phyloP scores from a whole-genome alignment of 1,284 basidiomycete species.

The Meripilus lineatus region DNA sequence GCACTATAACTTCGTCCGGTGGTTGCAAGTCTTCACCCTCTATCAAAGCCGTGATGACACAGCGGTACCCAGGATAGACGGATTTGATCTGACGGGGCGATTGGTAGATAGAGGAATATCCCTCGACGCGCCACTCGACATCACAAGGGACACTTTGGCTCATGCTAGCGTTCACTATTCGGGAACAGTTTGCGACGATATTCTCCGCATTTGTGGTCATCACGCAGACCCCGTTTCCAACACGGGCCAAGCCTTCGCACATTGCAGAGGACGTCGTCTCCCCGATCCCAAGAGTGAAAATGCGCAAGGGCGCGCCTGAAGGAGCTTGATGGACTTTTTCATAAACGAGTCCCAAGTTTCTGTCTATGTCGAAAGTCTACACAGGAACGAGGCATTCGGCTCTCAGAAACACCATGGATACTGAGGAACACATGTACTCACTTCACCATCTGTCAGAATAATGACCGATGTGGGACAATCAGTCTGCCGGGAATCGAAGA shows the following conservation, averaged over 20 bases:
- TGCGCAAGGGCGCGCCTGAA: conserved; percentile 31
- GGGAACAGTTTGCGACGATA: conserved; percentile 43
- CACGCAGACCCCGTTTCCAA: conserved; percentile 44
- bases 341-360: conserved; percentile 1
- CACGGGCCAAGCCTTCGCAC: conserved; percentile 46
- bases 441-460: conserved; percentile 29
- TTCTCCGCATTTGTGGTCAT: conserved; percentile 40
- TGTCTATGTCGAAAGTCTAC: conserved; percentile 6
- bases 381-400: background rate
- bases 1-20: background rate
- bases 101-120: background rate
- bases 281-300: conserved; percentile 58
- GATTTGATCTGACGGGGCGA: background rate
- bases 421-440: background rate
- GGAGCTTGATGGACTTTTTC: conserved; percentile 6
- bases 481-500: conserved; percentile 28
- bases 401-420: background rate
- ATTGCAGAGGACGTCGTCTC: conserved; percentile 40
- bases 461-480: conserved; percentile 41
- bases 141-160: background rate
- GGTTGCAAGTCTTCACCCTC: background rate
- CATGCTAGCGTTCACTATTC: conserved; percentile 46
- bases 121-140: background rate
- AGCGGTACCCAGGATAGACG: background rate
- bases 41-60: background rate